A percentile compares a stretch with the other conserved stretches of the same genome.
Evolutionary conservation across 495 filamentous ascomycete genomes (phyloP).

Genomic region (Neurospora sp.): DNA sequence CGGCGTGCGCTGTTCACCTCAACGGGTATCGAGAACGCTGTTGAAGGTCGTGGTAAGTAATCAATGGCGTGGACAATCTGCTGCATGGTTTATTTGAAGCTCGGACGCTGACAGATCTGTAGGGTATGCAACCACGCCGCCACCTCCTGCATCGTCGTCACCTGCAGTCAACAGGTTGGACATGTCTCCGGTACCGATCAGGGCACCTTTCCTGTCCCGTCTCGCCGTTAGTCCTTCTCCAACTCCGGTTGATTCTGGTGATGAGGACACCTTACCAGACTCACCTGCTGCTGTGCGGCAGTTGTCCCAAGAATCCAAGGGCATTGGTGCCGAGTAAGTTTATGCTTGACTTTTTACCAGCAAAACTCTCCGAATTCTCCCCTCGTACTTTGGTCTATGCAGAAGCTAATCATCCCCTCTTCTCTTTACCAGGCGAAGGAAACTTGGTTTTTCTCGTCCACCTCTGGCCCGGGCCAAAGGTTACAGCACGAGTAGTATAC

Average conservation of each 20-base stretch:
- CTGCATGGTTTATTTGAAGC: not conserved
- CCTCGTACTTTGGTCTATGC: not conserved
- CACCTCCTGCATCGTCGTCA: conserved; percentile 67
- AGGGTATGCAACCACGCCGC: conserved; percentile 77
- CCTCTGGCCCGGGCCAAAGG: conserved; percentile 52
- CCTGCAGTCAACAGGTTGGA: conserved; percentile 82
- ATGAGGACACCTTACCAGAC: conserved; percentile 38
- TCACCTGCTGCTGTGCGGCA: conserved; percentile 35
- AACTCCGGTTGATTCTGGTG: conserved; percentile 41
- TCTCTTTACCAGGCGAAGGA: conserved; percentile 40
- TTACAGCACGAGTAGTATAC: conserved; percentile 41
- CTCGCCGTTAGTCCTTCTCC: conserved; percentile 55
- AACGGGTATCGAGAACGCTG: conserved; percentile 51
- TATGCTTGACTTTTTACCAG: conserved; percentile 6
- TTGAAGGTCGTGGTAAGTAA: conserved; percentile 61
- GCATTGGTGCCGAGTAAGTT: conserved; percentile 39
- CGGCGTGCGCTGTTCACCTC: conserved; percentile 88
- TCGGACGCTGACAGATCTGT: conserved; percentile 14
- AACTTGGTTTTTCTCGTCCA: conserved; percentile 48
- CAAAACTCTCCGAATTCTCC: not conserved
- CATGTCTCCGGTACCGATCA: conserved; percentile 88
- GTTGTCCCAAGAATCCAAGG: conserved; percentile 43
- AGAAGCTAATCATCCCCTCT: not conserved
- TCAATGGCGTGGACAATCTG: conserved; percentile 31
- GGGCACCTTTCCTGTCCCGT: conserved; percentile 55